These are phyloP conservation scores for Fusarium fujikuroi DNA, from an alignment of 2,329 filamentous ascomycete species.

Conservation along the genomic window DNA sequence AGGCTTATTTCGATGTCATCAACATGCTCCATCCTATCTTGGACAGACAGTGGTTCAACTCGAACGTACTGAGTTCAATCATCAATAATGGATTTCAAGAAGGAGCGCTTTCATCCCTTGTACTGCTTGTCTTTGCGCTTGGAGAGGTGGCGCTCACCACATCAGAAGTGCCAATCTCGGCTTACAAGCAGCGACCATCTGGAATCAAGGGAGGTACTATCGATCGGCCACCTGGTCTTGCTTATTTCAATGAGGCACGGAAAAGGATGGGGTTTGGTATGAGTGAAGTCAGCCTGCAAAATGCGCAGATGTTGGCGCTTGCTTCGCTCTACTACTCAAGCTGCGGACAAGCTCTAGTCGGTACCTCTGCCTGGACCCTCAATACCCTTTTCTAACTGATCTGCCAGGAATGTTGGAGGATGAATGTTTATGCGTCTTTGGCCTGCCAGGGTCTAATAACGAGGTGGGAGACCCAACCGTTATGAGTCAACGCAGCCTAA, in stretches of 20 bases:
- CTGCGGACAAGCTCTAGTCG: slow-evolving; percentile 62
- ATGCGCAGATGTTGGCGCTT: slow-evolving; percentile 67
- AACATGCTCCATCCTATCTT: slow-evolving; percentile 69
- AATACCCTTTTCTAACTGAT: slow-evolving; percentile 8
- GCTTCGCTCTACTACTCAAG: slow-evolving; percentile 65
- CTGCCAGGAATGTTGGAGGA: slow-evolving; percentile 68
- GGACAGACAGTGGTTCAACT: slow-evolving; percentile 65
- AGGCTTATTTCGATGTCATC: slow-evolving; percentile 68
- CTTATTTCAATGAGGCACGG: slow-evolving; percentile 71
- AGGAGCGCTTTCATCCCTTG: slow-evolving; percentile 61
- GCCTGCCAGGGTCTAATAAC: slow-evolving; percentile 67
- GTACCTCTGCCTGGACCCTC: slow-evolving; percentile 25
- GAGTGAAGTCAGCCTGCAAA: slow-evolving; percentile 66
- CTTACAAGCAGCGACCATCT: slow-evolving; percentile 58
- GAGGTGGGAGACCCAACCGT: slow-evolving; percentile 52
- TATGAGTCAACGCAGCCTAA: neutral
- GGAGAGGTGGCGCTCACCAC: slow-evolving; percentile 68
- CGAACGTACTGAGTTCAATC: slow-evolving; percentile 58
- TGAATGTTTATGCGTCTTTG: slow-evolving; percentile 64
- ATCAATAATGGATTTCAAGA: slow-evolving; percentile 58
- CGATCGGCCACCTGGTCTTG: slow-evolving; percentile 64
- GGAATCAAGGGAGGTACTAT: slow-evolving; percentile 63
- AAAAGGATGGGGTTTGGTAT: slow-evolving; percentile 67
- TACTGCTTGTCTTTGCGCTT: slow-evolving; percentile 67
- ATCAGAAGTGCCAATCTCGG: slow-evolving; percentile 57